Evolutionary conservation across 306 rosid genomes (phyloP).

Genomic region (Notholithocarpus densiflorus): DNA sequence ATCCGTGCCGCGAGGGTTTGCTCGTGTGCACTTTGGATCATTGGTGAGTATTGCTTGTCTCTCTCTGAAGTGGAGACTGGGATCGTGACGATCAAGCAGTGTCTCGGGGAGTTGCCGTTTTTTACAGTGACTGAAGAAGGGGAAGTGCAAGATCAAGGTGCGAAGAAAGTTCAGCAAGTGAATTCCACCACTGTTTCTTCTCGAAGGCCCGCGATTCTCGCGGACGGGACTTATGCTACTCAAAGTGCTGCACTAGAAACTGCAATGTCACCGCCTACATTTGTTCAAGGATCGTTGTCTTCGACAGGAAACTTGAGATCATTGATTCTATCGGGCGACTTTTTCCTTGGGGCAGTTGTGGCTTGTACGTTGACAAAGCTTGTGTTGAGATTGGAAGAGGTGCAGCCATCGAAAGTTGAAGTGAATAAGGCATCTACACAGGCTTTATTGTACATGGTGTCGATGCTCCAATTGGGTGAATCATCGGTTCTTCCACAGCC

Average conservation of each 20-base stretch:
- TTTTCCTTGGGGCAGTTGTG: conserved; percentile 87
- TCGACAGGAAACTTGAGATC: conserved; percentile 89
- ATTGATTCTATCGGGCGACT: conserved; percentile 85
- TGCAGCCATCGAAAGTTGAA: conserved; percentile 80
- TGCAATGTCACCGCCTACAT: conserved; percentile 81
- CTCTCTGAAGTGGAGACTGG: conserved; percentile 93
- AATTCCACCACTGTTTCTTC: conserved; percentile 74
- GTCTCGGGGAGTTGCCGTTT: conserved; percentile 95
- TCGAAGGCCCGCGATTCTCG: conserved; percentile 89
- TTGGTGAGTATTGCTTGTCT: conserved; percentile 87
- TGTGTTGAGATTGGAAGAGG: conserved; percentile 86
- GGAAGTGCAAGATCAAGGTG: conserved; percentile 54
- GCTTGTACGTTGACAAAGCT: conserved; percentile 90
- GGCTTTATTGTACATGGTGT: conserved; percentile 76
- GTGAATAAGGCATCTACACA: conserved; percentile 66
- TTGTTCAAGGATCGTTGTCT: conserved; percentile 72
- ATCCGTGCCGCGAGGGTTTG: conserved; percentile 92
- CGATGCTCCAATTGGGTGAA: conserved; percentile 89
- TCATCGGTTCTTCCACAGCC: conserved; percentile 87
- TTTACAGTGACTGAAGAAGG: conserved; percentile 75
- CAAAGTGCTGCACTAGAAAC: conserved; percentile 97
- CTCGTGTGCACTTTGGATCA: conserved; percentile 93
- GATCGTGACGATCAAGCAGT: conserved; percentile 67
- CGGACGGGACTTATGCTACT: conserved; percentile 98
- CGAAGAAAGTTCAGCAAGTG: conserved; percentile 51